These are phyloP conservation scores for Pythium brassicae DNA, from an alignment of 352 stramenopile species.

Conservation along the genomic window DNA sequence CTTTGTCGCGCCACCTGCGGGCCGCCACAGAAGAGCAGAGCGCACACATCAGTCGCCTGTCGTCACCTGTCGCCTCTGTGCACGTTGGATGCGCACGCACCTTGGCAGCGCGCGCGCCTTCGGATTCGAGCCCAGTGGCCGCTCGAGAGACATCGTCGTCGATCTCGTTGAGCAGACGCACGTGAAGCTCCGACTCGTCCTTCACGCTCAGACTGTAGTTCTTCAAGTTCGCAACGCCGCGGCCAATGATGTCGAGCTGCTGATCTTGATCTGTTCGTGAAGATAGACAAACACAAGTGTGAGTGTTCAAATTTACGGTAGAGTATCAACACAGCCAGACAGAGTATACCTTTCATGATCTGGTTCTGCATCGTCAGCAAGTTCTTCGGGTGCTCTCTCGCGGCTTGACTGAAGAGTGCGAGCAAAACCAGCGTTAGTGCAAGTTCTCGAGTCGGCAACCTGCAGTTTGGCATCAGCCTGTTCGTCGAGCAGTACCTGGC, in stretches of 20 bases:
- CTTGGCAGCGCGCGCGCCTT: constrained; percentile 72
- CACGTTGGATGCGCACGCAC: constrained; percentile 15
- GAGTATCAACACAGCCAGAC: not conserved
- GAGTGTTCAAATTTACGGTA: not conserved
- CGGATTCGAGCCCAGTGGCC: constrained; percentile 79
- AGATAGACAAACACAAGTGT: not conserved
- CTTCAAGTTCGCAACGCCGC: constrained; percentile 80
- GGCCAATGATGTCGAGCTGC: constrained; percentile 77
- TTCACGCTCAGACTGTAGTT: constrained; percentile 86
- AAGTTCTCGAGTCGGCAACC: too few species aligned
- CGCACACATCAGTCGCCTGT: constrained; percentile 1
- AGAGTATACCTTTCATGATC: constrained; percentile 74
- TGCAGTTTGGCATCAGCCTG: too few species aligned
- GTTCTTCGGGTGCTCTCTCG: constrained; percentile 33
- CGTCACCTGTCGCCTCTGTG: too few species aligned
- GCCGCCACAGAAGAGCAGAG: not conserved
- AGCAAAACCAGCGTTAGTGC: not conserved
- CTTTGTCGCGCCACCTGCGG: constrained; percentile 89
- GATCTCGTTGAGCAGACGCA: constrained; percentile 86
- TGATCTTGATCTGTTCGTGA: constrained; percentile 72
- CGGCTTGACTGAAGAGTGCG: constrained; percentile 12
- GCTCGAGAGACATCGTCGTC: constrained; percentile 83
- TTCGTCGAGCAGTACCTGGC: constrained; percentile 9
- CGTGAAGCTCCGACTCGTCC: constrained; percentile 88
- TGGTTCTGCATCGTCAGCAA: constrained; percentile 85